Evolutionary conservation across 2,329 filamentous ascomycete genomes (phyloP), one percentile per base, ranked within the genome.

Genomic region (Sordariomycetes sp.): DNA sequence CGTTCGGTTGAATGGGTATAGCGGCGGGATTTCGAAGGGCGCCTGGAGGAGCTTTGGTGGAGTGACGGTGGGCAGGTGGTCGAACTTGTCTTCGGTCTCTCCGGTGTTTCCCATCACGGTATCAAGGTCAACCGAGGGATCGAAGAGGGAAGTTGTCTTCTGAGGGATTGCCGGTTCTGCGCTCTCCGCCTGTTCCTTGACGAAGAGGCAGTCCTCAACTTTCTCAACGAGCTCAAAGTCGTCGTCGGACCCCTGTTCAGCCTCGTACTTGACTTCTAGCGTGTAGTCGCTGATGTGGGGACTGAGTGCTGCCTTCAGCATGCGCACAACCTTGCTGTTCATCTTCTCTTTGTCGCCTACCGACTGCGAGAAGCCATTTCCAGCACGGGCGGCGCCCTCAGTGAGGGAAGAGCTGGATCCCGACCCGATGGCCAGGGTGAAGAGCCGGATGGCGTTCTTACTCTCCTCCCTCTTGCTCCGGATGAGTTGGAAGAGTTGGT

Each of bases 221-320:
- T 76, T 79, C 58, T 88, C 81, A 8, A 89, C 69, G 3, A 87
- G 66, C 65, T 88, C 85, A 60, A 83, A 87, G 20, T 82, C 83
- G 16, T 83, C 79, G 1, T 72, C 65, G 3, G 46, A 10, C 8
- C 60, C 59, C 6, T 60, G 57, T 5, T 57, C 59, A 7, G 62
- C 66, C 8, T 65, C 68, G 62, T 87, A 89, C 58, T 82, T 79
- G 60, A 89, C 71, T 64, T 87, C 82, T 1, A 90, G 71, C 0
- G 74, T 76, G 64, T 85, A 88, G 65, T 89, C 79, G 18, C 71
- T 77, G 52, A 88, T 74, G 61, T 89, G 86, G 0, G 86, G 85
- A 1, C 80, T 82, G 22, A 90, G 69, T 0, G 86, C 82, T 0
- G 81, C 87, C 65, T 88, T 89, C 59, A 91, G 73, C 87, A 91